A percentile compares a stretch with the other conserved stretches of the same genome.
These are phyloP conservation scores for Thalia dealbata DNA, from an alignment of 176 grass and related monocot species.

Conservation along the genomic window DNA sequence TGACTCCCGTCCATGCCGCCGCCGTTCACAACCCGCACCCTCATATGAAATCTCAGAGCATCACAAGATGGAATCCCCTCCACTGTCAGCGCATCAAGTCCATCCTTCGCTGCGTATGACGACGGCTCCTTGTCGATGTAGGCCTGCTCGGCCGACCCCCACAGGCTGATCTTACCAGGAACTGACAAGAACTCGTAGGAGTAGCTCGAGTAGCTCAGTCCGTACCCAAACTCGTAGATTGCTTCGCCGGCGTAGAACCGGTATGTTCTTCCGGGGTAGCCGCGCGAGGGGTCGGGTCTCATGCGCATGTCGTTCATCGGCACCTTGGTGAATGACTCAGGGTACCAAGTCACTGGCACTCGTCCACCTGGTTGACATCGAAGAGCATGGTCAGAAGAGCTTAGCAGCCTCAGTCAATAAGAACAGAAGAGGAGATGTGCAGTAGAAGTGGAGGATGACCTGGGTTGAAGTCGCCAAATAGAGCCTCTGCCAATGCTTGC, in stretches of 20 bases:
- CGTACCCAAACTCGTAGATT: constrained; percentile 63
- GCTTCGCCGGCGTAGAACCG: constrained; percentile 70
- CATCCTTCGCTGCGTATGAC: constrained; percentile 32
- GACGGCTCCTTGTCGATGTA: constrained; percentile 27
- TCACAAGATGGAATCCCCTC: constrained; percentile 60
- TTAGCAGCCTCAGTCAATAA: too few species aligned
- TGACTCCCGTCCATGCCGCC: constrained; percentile 62
- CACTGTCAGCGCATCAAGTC: constrained; percentile 30
- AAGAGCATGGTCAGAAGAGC: too few species aligned
- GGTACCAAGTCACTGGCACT: constrained; percentile 74
- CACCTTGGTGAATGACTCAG: constrained; percentile 61
- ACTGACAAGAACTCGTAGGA: constrained; percentile 40
- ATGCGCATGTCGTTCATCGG: constrained; percentile 90
- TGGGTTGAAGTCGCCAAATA: constrained; percentile 82
- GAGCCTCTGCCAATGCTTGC: constrained; percentile 65
- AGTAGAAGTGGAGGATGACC: constrained; percentile 2
- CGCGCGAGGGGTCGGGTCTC: constrained; percentile 49
- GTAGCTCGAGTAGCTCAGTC: constrained; percentile 72
- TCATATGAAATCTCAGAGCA: constrained; percentile 40
- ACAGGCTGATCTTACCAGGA: constrained; percentile 46
- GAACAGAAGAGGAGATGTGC: too few species aligned
- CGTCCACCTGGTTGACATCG: constrained; percentile 42
- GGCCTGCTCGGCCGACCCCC: constrained; percentile 15
- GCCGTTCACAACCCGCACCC: constrained; percentile 37
- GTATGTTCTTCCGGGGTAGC: constrained; percentile 77